Evolutionary conservation across 1,284 basidiomycete species (phyloP), one percentile per base, ranked within the genome.

Genomic region (Apiotrichum montevideense): DNA sequence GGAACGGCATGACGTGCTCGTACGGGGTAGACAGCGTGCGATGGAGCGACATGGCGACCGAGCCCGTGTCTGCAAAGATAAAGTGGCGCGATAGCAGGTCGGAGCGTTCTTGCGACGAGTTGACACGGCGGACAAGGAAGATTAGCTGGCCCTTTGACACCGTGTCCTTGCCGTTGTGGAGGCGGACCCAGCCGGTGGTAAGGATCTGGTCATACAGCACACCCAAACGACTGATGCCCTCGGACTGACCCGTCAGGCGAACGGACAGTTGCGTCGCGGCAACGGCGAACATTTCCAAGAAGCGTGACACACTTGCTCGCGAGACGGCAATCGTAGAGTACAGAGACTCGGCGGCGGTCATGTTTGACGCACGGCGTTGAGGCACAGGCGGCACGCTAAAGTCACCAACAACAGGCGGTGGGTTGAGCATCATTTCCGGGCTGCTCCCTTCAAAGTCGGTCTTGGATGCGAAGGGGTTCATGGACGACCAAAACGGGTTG

Each of bases 181-280:
- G 58, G 46, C 67, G 66, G 49, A 76, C 75, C 66, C 73, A 74
- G 21, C 78, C 77, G 34, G 78, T 78, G 3, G 78, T 78, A 43
- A 79, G 62, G 47, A 79, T 78, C 52, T 71, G 73, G 60, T 79
- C 78, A 58, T 75, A 79, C 29, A 79, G 55, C 0, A 79, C 77
- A 14, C 78, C 78, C 9, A 78, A 61, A 11, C 69, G 62, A 39
- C 66, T 61, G 29, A 74, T 69, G n/a, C 71, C 70, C 37, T 72
- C 65, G 37, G 65, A 60, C 39, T 67, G 64, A 2, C 76, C 76
- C 1, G 71, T 73, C 5, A 78, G 61, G 4, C 66, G 56, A 4
- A 65, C 60, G 2, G 76, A 72, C 15, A 78, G 59, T 37, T 71
- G 63, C 6, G 62, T 63, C 4, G 73, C 70, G 1, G 74, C 67